phyloP scores from a whole-genome alignment of 192 early-diverging fungal species.

The Backusella mclennaniae region DNA sequence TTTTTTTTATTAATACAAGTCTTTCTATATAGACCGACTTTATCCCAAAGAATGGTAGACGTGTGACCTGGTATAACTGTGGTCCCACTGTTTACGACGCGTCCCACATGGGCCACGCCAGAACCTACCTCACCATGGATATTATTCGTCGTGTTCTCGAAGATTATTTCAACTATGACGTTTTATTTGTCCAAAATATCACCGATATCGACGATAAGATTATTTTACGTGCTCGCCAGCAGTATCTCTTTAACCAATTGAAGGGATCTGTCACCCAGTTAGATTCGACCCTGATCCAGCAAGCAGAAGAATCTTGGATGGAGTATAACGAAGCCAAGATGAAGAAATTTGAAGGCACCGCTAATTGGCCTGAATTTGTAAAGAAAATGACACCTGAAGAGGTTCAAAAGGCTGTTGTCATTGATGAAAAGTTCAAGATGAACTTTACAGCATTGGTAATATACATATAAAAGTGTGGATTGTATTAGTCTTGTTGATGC shows the following conservation, averaged over 20 bases:
- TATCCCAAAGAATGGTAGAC: constrained; percentile 75
- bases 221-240: constrained; percentile 87
- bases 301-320: constrained; percentile 60
- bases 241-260: constrained; percentile 68
- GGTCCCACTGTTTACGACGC: constrained; percentile 98
- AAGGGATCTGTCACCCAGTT: constrained; percentile 39
- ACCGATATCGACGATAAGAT: constrained; percentile 99
- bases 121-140: constrained; percentile 91
- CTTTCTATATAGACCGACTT: constrained; percentile 71
- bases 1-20: neutral
- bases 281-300: constrained; percentile 48
- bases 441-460: constrained; percentile 66
- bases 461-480: neutral
- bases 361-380: constrained; percentile 59
- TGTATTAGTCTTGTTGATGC: too few species aligned
- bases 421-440: constrained; percentile 71
- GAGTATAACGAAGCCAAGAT: constrained; percentile 63
- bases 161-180: constrained; percentile 95
- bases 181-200: constrained; percentile 94
- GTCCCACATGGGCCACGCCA: constrained; percentile 95
- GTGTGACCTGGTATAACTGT: constrained; percentile 95
- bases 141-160: constrained; percentile 91
- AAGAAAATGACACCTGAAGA: constrained; percentile 48
- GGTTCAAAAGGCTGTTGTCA: constrained; percentile 33
- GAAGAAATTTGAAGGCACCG: constrained; percentile 49